Evolutionary conservation across 169 alveolate genomes (phyloP), one percentile per base, ranked within the genome.

Genomic region (Plasmodium sp.): DNA sequence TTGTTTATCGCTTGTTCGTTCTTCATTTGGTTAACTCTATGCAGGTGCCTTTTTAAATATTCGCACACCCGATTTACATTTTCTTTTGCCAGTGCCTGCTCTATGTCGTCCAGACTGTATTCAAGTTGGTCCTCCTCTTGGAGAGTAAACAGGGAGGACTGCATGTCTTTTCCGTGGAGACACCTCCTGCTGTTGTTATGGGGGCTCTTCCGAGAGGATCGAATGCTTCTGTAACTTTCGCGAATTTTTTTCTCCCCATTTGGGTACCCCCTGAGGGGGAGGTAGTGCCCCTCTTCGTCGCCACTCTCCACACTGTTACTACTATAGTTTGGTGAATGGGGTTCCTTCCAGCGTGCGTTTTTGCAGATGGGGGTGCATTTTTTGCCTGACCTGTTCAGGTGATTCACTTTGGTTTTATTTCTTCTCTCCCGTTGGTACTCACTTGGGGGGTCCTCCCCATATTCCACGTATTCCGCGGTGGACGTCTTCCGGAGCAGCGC

Each of bases 1-100:
- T 56, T 86, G 39, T 75, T 51, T n/a, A 12, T 58, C 41, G 45
- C 12, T 18, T 48, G 54, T 4, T 77, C 86, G 75, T 86, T 34
- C 16, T 86, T 75, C 73, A 22, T 86, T 86, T 33, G 79, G 22
- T 86, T 86, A 18, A 56, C 71, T 3, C 45, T 75, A 16, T 86
- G 45, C 85, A 86, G n/a, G 18, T 86, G 81, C 27, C 27, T 54
- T 75, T 86, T 36, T 34, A 86, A n/a, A 86, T 3, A 0, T 39
- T 34, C 93, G 31, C 93, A 86, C 31, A 86, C 93, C 77, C 81
- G 75, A 6, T 77, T 86, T 16, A 86, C 67, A 56, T 86, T 86
- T 5, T 77, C 93, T 71, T 51, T 5, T 56, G 27, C 81, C 22
- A 86, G 39, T 2, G 93, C 93, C 5, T 86, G 93, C 4, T 86